Evolutionary conservation across 148 eudicot species (phyloP), one percentile per base, ranked within the genome.

Genomic region (Nyssa sinensis): DNA sequence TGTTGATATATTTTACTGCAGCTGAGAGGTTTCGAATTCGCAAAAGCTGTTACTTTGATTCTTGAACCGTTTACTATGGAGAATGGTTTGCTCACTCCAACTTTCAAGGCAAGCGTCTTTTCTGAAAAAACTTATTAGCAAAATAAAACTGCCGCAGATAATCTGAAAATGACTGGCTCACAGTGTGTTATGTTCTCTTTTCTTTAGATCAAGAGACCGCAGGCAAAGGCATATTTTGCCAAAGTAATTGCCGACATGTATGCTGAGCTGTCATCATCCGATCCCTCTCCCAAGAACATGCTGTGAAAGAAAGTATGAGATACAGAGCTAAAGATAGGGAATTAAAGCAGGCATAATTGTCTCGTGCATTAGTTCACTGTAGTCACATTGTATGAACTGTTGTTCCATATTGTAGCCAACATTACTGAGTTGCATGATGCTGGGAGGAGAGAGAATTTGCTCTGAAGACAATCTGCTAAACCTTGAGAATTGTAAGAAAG

Each of bases 71-170:
- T 94, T 78, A 89, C 97, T 0, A 51, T 87, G 73, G 97, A 94
- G 78, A 94, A 92, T 73, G 98, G 91, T 81, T 85, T 92, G 77
- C 95, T 88, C 41, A 94, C 98, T 58, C 98, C 98, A 57, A 94
- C 98, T 27, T 87, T 90, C 58, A 94, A 94, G 96, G 97, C 86
- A 81, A 79, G 74, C 28, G 13, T 37, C 5, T 9, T 37, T 37
- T 37, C 9, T 37, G n/a, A n/a, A n/a, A n/a, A n/a, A n/a, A n/a
- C n/a, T n/a, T n/a, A n/a, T n/a, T n/a, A n/a, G n/a, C n/a, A n/a
- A n/a, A n/a, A n/a, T n/a, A n/a, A n/a, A n/a, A n/a, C n/a, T n/a
- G n/a, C 37, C 1, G 34, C 1, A 17, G 24, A 53, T 16, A 19
- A 17, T 8, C 39, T 37, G 44, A 37, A 58, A 71, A 64, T 3